Evolutionary conservation across 192 early-diverging fungal genomes (phyloP).

Genomic region (Backusella tuberculispora): DNA sequence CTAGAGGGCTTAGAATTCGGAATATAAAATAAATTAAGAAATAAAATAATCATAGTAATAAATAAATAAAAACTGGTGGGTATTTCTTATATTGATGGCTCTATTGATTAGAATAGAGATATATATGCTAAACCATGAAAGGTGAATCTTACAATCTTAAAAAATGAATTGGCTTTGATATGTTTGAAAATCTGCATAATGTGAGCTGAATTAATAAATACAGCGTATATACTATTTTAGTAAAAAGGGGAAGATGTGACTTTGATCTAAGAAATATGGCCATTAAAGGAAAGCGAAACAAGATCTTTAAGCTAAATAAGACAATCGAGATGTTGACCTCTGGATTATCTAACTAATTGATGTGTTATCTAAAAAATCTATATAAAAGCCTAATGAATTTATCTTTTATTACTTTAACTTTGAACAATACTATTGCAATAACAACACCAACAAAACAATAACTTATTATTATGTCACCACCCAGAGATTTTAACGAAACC

Average conservation of each 20-base stretch:
- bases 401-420: conserved; percentile 11
- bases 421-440: not conserved
- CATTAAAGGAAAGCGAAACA: conserved; percentile 22
- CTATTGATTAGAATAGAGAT: not conserved
- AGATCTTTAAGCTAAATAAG: conserved; percentile 13
- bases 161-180: not conserved
- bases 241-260: conserved; percentile 24
- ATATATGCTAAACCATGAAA: not conserved
- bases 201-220: not conserved
- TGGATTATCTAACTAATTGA: conserved; percentile 13
- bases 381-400: not conserved
- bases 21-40: not conserved
- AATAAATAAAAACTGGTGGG: not conserved
- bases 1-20: conserved; percentile 11
- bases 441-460: not conserved
- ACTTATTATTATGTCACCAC: conserved; percentile 24
- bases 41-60: not conserved
- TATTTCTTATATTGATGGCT: not conserved
- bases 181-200: not conserved
- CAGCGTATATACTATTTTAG: not conserved
- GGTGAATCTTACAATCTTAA: not conserved
- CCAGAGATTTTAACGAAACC: conserved; percentile 19
- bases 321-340: not conserved
- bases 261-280: conserved; percentile 8
- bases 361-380: not conserved